Conservation (phyloP, 805 yeast genomes). For the Schwanniomyces occidentalis region DNA sequence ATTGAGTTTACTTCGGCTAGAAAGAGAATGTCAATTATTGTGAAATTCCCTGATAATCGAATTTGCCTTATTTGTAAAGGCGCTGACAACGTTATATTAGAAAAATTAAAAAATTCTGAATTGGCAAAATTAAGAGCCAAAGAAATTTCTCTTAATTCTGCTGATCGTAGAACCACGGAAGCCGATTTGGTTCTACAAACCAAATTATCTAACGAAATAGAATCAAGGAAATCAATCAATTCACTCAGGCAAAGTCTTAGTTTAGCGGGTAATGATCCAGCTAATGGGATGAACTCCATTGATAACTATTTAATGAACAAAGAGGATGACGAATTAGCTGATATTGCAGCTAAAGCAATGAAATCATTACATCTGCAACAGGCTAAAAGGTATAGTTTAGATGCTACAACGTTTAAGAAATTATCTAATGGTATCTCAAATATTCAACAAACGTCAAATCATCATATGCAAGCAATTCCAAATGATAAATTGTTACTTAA, state of each 20-base stretch:
- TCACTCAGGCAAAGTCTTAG: constrained; percentile 32
- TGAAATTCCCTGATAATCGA: constrained; percentile 72
- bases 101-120: constrained; percentile 58
- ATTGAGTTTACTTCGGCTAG: constrained; percentile 86
- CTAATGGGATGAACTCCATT: constrained; percentile 38
- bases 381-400: constrained; percentile 50
- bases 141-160: constrained; percentile 60
- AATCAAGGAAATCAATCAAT: constrained; percentile 29
- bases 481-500: constrained; percentile 61
- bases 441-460: neutral
- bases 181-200: constrained; percentile 71
- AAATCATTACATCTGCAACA: constrained; percentile 63
- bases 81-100: constrained; percentile 88
- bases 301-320: constrained; percentile 49
- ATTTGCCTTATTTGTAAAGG: constrained; percentile 88
- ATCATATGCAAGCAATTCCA: constrained; percentile 20
- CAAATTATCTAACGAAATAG: constrained; percentile 39
- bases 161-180: constrained; percentile 69
- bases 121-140: constrained; percentile 62
- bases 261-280: constrained; percentile 11
- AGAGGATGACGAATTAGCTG: constrained; percentile 54
- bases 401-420: constrained; percentile 11
- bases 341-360: constrained; percentile 53
- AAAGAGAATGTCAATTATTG: constrained; percentile 91
- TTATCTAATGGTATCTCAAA: constrained; percentile 7